Percentiles rank a stretch among this genome's conserved stretches.
Evolutionary conservation across 1,284 basidiomycete species (phyloP).

Genomic region (Leccinum subrobustum): DNA sequence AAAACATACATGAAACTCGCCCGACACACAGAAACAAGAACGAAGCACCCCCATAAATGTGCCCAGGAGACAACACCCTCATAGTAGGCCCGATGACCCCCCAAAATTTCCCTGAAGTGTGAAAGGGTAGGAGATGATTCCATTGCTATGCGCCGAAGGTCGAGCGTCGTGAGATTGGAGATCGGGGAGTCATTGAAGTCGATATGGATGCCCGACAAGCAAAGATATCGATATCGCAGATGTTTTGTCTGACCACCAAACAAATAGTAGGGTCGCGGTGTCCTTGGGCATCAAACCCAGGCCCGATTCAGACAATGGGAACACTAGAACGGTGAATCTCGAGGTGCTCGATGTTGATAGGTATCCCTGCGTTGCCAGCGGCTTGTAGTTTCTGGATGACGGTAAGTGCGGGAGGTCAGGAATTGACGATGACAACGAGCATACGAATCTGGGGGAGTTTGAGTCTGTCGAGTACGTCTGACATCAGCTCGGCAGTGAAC

Average conservation of each 20-base stretch:
- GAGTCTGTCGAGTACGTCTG: constrained; percentile 43
- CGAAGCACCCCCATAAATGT: too few species aligned
- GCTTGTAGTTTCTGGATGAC: constrained; percentile 47
- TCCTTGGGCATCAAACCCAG: constrained; percentile 34
- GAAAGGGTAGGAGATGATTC: constrained; percentile 45
- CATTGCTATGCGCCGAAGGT: constrained; percentile 56
- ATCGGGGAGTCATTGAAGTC: constrained; percentile 51
- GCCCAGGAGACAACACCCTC: too few species aligned
- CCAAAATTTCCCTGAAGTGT: constrained; percentile 47
- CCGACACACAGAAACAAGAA: too few species aligned
- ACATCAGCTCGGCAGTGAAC: constrained; percentile 43
- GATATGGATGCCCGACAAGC: constrained; percentile 54
- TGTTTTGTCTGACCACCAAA: constrained; percentile 46
- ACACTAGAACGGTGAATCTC: constrained; percentile 55
- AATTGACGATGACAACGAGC: constrained; percentile 51
- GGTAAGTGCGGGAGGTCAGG: constrained; percentile 48
- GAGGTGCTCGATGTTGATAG: constrained; percentile 49
- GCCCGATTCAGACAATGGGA: constrained; percentile 44
- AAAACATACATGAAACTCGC: too few species aligned
- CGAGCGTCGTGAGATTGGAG: constrained; percentile 54
- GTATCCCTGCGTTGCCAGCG: constrained; percentile 34
- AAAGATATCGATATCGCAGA: constrained; percentile 37
- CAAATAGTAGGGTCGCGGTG: constrained; percentile 34
- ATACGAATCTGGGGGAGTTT: constrained; percentile 54
- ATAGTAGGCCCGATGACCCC: too few species aligned